Conservation (phyloP, 306 rosid genomes). For the Neltuma alba region DNA sequence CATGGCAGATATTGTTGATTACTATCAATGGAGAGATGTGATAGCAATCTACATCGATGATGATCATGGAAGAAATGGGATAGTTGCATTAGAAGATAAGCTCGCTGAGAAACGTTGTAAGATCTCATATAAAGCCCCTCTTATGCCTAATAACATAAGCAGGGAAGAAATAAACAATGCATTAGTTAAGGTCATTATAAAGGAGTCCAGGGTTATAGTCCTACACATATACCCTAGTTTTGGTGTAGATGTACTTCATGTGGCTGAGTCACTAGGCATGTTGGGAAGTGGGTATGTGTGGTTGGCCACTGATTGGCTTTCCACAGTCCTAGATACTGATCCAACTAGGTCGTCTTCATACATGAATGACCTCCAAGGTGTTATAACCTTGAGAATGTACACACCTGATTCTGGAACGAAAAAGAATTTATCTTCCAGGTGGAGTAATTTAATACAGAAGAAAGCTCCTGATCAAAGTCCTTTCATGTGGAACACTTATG, state of each 20-base stretch:
- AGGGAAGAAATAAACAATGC: constrained; percentile 49
- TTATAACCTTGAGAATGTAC: constrained; percentile 63
- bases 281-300: constrained; percentile 76
- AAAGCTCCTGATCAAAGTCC: constrained; percentile 33
- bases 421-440: constrained; percentile 53
- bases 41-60: constrained; percentile 75
- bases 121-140: constrained; percentile 66
- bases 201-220: constrained; percentile 70
- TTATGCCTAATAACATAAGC: constrained; percentile 34
- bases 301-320: constrained; percentile 78
- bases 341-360: constrained; percentile 32
- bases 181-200: constrained; percentile 55
- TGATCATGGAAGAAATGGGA: constrained; percentile 81
- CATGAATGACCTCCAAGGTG: constrained; percentile 63
- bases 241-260: constrained; percentile 52
- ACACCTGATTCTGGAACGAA: constrained; percentile 60
- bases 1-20: constrained; percentile 61
- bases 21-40: constrained; percentile 78
- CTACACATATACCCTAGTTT: constrained; percentile 48
- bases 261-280: constrained; percentile 65
- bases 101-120: constrained; percentile 69
- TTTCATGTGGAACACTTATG: constrained; percentile 53
- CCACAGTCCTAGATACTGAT: constrained; percentile 54
- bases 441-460: constrained; percentile 53
- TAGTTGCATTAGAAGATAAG: constrained; percentile 61